phyloP scores from a whole-genome alignment of 257 asterid genomes.

The Solanum corneliomulleri region DNA sequence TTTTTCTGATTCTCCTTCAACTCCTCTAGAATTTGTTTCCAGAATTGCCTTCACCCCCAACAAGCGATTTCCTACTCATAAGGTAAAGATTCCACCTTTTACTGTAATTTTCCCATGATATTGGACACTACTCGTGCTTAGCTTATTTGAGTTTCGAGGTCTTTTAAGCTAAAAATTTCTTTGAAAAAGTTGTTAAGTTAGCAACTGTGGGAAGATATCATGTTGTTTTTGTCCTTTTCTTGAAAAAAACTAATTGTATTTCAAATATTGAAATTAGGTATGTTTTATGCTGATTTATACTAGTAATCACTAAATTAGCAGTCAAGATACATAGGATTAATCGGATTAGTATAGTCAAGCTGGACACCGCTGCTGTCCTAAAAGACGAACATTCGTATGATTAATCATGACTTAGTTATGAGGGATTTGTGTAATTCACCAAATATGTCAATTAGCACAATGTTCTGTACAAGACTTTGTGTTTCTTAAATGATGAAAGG shows the following conservation, averaged over 20 bases:
- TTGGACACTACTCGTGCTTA: not conserved
- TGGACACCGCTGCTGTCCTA: not conserved
- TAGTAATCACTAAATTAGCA: not conserved
- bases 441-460: not conserved
- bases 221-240: not conserved
- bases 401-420: not conserved
- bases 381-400: not conserved
- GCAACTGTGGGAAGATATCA: not conserved
- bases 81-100: slow-evolving; percentile 37
- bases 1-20: slow-evolving; percentile 19
- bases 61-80: slow-evolving; percentile 34
- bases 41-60: slow-evolving; percentile 27
- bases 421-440: not conserved
- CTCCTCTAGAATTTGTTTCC: slow-evolving; percentile 23
- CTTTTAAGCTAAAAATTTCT: not conserved
- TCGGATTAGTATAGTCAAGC: not conserved
- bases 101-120: not conserved
- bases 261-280: not conserved
- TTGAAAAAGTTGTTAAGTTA: not conserved
- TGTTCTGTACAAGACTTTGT: not conserved
- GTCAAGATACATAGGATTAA: not conserved
- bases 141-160: not conserved
- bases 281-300: not conserved
- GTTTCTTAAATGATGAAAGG: not conserved
- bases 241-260: not conserved